phyloP scores from a whole-genome alignment of 352 stramenopile species.

The Globisporangium emineosum region DNA sequence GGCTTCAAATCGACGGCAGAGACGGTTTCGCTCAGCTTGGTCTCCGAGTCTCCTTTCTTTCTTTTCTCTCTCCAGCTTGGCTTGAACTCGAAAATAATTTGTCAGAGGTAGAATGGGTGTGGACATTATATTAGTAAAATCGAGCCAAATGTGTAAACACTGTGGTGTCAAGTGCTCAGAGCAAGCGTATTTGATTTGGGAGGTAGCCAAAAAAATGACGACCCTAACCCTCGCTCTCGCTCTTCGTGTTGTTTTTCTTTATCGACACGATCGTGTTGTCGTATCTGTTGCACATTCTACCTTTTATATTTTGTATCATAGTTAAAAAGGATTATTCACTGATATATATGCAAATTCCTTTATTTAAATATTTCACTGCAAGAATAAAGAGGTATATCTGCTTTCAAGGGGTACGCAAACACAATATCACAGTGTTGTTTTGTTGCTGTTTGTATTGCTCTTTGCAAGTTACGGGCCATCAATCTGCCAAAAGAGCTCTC shows the following conservation, averaged over 20 bases:
- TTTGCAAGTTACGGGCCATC: background rate
- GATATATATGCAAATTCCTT: too few species aligned
- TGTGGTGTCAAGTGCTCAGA: too few species aligned
- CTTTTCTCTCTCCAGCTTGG: background rate
- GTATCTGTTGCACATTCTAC: background rate
- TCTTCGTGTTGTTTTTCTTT: slow-evolving; percentile 5
- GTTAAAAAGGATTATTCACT: background rate
- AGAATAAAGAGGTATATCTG: too few species aligned
- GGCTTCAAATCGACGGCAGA: slow-evolving; percentile 1
- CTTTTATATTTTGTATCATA: background rate
- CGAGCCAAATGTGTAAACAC: too few species aligned
- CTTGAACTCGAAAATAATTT: too few species aligned
- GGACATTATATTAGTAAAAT: too few species aligned
- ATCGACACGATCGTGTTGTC: slow-evolving; percentile 2
- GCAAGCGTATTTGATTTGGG: too few species aligned
- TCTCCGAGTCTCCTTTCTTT: background rate
- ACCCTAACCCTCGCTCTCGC: background rate
- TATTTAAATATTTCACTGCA: too few species aligned
- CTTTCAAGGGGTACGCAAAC: background rate
- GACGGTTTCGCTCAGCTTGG: background rate
- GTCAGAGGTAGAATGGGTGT: too few species aligned
- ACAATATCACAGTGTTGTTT: too few species aligned
- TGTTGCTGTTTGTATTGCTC: background rate
- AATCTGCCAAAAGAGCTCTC: slow-evolving; percentile 1
- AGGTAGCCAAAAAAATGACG: background rate